These are phyloP conservation scores for Ascochyta clinopodiicola DNA, from an alignment of 2,329 filamentous ascomycete species.

Conservation along the genomic window DNA sequence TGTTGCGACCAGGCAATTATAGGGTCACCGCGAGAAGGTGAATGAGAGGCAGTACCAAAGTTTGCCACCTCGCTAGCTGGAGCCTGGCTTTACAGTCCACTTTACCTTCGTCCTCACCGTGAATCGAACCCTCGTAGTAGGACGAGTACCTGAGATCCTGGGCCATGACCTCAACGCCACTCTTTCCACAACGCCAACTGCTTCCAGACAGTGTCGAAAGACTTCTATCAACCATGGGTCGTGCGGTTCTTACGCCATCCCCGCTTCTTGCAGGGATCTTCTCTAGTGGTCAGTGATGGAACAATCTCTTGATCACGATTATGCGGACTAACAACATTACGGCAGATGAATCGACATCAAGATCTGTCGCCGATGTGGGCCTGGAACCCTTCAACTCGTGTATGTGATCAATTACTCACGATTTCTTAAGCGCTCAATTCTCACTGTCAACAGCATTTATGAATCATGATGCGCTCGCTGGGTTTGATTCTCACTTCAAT, in stretches of 20 bases:
- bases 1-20: neutral
- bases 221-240: neutral
- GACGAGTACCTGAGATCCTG: neutral
- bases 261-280: neutral
- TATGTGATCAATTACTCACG: too few species aligned
- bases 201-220: neutral
- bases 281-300: too few species aligned
- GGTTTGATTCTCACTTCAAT: neutral
- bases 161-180: neutral
- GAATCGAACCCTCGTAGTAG: neutral
- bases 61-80: too few species aligned
- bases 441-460: neutral
- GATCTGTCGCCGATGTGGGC: too few species aligned
- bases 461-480: neutral
- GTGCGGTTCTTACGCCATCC: conserved; percentile 17
- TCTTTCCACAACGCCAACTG: neutral
- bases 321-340: too few species aligned
- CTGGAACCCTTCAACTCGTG: too few species aligned
- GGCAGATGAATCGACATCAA: too few species aligned
- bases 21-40: conserved; percentile 16
- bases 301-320: too few species aligned
- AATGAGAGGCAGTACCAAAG: conserved; percentile 1
- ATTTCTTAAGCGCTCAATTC: neutral
- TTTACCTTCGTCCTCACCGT: neutral
- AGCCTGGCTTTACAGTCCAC: neutral